Evolutionary conservation across 352 stramenopile species (phyloP).

Genomic region (Globisporangium irregulare): DNA sequence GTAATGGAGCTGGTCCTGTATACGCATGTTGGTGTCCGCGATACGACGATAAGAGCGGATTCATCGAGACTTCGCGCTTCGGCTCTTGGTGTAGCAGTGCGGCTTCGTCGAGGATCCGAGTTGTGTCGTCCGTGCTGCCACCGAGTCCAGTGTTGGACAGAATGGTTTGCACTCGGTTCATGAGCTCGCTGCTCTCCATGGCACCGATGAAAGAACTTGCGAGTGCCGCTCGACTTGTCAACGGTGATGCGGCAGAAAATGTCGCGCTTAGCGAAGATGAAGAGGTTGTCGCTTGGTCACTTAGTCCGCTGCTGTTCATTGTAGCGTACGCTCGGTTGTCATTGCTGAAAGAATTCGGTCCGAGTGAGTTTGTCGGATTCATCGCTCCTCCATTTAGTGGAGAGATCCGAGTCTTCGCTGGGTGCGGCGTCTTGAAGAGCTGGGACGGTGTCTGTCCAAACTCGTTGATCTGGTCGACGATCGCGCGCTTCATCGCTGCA

Average conservation of each 20-base stretch:
- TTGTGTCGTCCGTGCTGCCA: constrained; percentile 24
- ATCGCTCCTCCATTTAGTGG: background rate
- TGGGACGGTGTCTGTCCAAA: constrained; percentile 98
- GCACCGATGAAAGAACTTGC: constrained; percentile 44
- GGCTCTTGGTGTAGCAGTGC: constrained; percentile 49
- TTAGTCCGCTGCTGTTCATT: background rate
- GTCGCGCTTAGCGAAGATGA: constrained; percentile 11
- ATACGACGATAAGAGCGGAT: constrained; percentile 42
- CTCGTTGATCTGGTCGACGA: constrained; percentile 96
- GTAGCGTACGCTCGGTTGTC: background rate
- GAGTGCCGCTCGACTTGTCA: constrained; percentile 31
- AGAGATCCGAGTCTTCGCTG: constrained; percentile 24
- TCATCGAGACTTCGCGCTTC: constrained; percentile 40
- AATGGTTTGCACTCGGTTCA: constrained; percentile 71
- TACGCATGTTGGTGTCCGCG: constrained; percentile 21
- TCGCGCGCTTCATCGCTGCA: constrained; percentile 63
- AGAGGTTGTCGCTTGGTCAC: constrained; percentile 15
- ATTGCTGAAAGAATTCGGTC: constrained; percentile 4
- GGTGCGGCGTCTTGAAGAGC: constrained; percentile 85
- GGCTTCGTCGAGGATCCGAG: constrained; percentile 46
- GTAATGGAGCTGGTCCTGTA: constrained; percentile 8
- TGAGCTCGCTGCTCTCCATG: constrained; percentile 61
- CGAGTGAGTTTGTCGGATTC: background rate
- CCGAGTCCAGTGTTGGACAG: constrained; percentile 35
- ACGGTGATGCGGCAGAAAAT: constrained; percentile 18